A percentile compares a stretch with the other conserved stretches of the same genome.
These are phyloP conservation scores for Yamadazyma olivae DNA, from an alignment of 805 yeast species.

Conservation along the genomic window DNA sequence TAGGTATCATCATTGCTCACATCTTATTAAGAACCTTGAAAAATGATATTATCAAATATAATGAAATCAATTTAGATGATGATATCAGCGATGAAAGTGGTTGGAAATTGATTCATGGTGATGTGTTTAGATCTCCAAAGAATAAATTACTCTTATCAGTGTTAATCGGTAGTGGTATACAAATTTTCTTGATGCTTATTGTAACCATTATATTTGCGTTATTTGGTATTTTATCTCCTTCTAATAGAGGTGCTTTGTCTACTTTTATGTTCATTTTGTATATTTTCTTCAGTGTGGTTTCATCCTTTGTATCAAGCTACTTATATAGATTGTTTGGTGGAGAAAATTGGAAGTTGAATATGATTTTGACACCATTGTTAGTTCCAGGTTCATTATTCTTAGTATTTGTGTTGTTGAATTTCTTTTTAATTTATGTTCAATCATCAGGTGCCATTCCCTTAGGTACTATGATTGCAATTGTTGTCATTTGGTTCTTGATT, in stretches of 20 bases:
- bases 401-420: conserved; percentile 67
- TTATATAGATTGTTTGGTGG: conserved; percentile 90
- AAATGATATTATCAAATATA: conserved; percentile 83
- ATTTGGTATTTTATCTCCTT: conserved; percentile 86
- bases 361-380: conserved; percentile 75
- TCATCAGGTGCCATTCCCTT: conserved; percentile 95
- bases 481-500: conserved; percentile 79
- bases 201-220: conserved; percentile 79
- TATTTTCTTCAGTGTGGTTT: conserved; percentile 75
- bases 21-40: conserved; percentile 75
- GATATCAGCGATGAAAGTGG: conserved; percentile 92
- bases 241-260: conserved; percentile 89
- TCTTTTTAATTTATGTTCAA: conserved; percentile 70
- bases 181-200: conserved; percentile 71
- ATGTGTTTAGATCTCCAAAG: conserved; percentile 83
- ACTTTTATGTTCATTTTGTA: conserved; percentile 86
- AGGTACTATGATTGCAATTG: conserved; percentile 81
- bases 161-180: conserved; percentile 84
- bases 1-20: conserved; percentile 76
- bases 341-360: conserved; percentile 82
- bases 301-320: conserved; percentile 85
- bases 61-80: conserved; percentile 82
- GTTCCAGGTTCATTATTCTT: conserved; percentile 79
- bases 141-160: conserved; percentile 71
- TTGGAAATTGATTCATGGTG: conserved; percentile 96